A percentile compares a stretch with the other conserved stretches of the same genome.
phyloP scores from a whole-genome alignment of 768 basidiomycete genomes.

The Gloeophyllum trabeum region DNA sequence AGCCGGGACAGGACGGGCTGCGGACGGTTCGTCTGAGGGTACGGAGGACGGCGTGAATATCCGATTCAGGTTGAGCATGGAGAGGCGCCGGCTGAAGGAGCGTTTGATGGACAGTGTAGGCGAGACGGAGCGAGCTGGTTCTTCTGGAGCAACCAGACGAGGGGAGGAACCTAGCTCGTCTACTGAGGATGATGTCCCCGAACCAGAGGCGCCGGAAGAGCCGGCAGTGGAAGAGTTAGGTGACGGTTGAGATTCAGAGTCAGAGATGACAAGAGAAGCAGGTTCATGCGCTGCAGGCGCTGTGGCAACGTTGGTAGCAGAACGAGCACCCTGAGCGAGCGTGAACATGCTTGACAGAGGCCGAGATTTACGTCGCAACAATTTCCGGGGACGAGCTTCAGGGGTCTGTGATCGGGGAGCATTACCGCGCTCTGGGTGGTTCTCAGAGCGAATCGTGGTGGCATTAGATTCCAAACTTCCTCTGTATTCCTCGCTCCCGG shows the following conservation, averaged over 20 bases:
- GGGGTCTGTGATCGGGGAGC: too few species aligned
- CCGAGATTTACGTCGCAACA: not conserved
- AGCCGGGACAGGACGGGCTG: not conserved
- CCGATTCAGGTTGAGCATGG: conserved; percentile 20
- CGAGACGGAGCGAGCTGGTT: not conserved
- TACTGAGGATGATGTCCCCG: too few species aligned
- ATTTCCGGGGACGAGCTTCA: not conserved
- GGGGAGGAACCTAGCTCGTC: too few species aligned
- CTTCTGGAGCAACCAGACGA: not conserved
- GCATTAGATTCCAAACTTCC: not conserved
- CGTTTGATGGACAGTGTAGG: conserved; percentile 14
- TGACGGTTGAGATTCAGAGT: too few species aligned
- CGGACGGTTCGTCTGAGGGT: not conserved
- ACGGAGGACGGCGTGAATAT: conserved; percentile 15
- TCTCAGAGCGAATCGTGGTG: too few species aligned
- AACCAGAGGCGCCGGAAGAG: too few species aligned
- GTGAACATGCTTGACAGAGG: not conserved
- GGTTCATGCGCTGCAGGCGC: too few species aligned
- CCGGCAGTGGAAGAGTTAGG: too few species aligned
- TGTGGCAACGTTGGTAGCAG: not conserved
- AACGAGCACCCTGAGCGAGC: not conserved
- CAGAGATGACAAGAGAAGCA: too few species aligned
- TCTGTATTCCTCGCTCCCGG: not conserved
- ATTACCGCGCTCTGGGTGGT: too few species aligned
- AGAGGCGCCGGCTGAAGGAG: conserved; percentile 19